Evolutionary conservation across 2,329 filamentous ascomycete species (phyloP).

Genomic region (Aureobasidium mangrovei): DNA sequence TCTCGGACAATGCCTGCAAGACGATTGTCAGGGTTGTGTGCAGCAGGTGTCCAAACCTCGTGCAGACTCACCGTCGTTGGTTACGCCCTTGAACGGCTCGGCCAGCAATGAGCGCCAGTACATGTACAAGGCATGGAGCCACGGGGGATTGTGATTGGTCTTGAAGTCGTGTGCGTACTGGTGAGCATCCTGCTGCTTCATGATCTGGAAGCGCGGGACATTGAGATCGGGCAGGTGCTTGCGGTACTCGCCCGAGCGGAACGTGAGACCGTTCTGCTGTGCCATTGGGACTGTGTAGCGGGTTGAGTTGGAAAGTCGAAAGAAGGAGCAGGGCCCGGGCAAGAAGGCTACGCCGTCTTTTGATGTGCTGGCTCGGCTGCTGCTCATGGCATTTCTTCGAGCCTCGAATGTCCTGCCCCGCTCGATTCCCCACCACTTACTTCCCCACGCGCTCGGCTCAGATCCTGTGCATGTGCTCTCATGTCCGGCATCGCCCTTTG

Average conservation of each 20-base stretch:
- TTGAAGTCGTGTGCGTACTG: constrained; percentile 42
- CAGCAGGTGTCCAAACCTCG: background rate
- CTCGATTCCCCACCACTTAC: background rate
- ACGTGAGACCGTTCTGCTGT: background rate
- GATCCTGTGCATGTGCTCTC: background rate
- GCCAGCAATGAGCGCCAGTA: constrained; percentile 25
- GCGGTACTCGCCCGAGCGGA: constrained; percentile 35
- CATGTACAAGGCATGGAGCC: constrained; percentile 18
- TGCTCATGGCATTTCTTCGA: constrained; percentile 5
- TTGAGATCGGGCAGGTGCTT: constrained; percentile 53
- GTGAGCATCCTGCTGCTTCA: constrained; percentile 52
- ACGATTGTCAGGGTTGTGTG: background rate
- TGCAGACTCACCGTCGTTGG: constrained; percentile 49
- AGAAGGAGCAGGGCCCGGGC: background rate
- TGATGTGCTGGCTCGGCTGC: background rate
- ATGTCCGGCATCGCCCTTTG: too few relatives aligned
- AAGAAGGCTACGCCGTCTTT: background rate
- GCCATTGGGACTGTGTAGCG: background rate
- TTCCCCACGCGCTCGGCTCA: background rate
- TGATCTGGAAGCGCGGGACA: constrained; percentile 51
- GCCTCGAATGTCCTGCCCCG: background rate
- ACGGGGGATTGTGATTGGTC: constrained; percentile 21
- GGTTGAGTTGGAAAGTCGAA: background rate
- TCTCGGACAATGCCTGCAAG: constrained; percentile 19
- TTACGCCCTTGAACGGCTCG: constrained; percentile 64